phyloP scores from a whole-genome alignment of 768 basidiomycete species.

The Paxillus ammoniavirescens region DNA sequence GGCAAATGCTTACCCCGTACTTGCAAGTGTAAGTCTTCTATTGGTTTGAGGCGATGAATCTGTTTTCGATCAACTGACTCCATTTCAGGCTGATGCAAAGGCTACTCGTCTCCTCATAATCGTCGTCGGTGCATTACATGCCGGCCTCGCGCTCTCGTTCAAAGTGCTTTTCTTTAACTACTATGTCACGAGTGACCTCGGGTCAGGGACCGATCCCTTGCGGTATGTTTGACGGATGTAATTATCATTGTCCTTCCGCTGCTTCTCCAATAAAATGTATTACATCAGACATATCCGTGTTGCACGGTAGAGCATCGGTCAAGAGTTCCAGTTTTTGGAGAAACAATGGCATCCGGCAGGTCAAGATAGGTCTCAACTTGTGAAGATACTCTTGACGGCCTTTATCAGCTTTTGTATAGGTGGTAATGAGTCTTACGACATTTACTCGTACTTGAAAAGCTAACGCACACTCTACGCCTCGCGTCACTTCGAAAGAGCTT shows the following conservation, averaged over 20 bases:
- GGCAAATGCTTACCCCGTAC: conserved; percentile 85
- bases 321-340: no score
- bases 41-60: not conserved
- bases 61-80: not conserved
- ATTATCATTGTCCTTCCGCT: no score
- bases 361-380: no score
- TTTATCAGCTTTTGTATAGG: no score
- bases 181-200: conserved; percentile 44
- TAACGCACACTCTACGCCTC: not conserved
- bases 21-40: conserved; percentile 63
- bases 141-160: conserved; percentile 79
- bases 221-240: conserved; percentile 5
- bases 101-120: conserved; percentile 82
- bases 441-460: no score
- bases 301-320: no score
- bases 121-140: conserved; percentile 71
- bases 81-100: conserved; percentile 76
- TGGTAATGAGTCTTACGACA: no score
- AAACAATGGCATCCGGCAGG: no score
- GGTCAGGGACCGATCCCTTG: conserved; percentile 21
- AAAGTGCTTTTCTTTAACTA: conserved; percentile 69
- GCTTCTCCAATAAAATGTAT: no score
- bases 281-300: no score
- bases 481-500: not conserved
- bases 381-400: no score